Base-by-base conservation (phyloP, 495 filamentous ascomycete species). In the Aspergillus steynii region DNA sequence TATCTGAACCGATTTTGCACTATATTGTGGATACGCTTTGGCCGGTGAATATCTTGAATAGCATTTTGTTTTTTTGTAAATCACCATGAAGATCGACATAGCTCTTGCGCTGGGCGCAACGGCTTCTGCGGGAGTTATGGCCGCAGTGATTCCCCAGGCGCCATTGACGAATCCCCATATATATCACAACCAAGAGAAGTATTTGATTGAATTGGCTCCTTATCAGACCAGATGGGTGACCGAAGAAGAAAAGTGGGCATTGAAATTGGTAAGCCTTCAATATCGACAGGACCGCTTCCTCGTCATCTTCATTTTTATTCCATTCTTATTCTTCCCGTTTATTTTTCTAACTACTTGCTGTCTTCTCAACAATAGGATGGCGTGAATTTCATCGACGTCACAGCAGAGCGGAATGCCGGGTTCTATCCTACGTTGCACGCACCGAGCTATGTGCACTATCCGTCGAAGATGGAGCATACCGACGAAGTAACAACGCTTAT, bases 331-430 rank as follows among this genome's bases (percentile, higher is more conserved):
- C 7, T 48, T 29, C 14, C 25, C 56, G 12, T 50, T 52, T 66
- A 61, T 70, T 55, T 20, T 20, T 20, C 20, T 20, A 2, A 29
- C 37, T 56, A 25, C 59, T 47, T 34, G 15, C 58, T 52, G 34
- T 51, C 31, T 32, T 7, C 12, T 42, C 37, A 42, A 66, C 37
- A 42, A 66, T 61, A 96, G 94, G 80, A 90, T 65, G 91, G 92
- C 53, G 78, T 86, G 50, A 92, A 88, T 65, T 99, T 99, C 79
- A 96, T 99, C 82, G 95, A 99, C 74, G 90, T 99, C 66, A 97
- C 95, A 57, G 84, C 90, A 50, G 78, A 80, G 55, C 70, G 66
- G 34, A 74, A 75, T 47, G 68, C 75, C 15, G 77, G 76, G 4
- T 62, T 63, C 50, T 71, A 74, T 53, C 69, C 69, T 25, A 68